These are phyloP conservation scores for Tylopilus sp. DNA, from an alignment of 1,284 basidiomycete genomes.

Conservation along the genomic window DNA sequence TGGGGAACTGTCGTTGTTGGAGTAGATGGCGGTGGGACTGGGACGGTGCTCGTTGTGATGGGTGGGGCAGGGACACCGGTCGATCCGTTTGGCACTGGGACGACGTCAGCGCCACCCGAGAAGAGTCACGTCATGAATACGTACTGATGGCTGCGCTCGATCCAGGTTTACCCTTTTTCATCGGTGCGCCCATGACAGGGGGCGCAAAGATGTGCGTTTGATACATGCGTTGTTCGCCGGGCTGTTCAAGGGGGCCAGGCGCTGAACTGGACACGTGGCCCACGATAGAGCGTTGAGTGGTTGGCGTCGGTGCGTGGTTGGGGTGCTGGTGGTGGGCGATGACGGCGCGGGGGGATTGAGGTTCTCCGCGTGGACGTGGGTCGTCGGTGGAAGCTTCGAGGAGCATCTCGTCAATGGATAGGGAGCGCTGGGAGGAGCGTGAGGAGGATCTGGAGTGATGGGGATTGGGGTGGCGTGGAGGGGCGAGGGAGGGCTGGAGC, in stretches of 20 bases:
- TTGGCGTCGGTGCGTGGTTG: conserved; percentile 14
- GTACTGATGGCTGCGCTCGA: conserved; percentile 24
- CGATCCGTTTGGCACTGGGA: conserved; percentile 26
- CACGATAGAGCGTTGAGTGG: conserved; percentile 23
- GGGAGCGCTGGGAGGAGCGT: conserved; percentile 35
- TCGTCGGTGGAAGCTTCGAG: conserved; percentile 48
- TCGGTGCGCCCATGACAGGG: conserved; percentile 62
- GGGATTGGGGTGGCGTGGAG: conserved; percentile 17
- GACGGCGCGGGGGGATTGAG: conserved; percentile 33
- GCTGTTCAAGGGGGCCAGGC: conserved; percentile 35
- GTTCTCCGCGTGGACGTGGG: conserved; percentile 27
- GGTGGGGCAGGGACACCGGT: conserved; percentile 19
- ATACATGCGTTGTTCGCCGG: conserved; percentile 44
- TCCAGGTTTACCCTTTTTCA: conserved; percentile 53
- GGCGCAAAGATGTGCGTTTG: conserved; percentile 68
- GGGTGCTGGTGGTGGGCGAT: conserved; percentile 34
- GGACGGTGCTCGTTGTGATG: conserved; percentile 9
- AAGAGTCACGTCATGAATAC: conserved; percentile 4
- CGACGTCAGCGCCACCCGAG: conserved; percentile 17
- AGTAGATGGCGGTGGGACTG: conserved; percentile 15
- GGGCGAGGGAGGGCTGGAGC: conserved; percentile 14
- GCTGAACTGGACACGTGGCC: conserved; percentile 13
- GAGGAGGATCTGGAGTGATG: conserved; percentile 32
- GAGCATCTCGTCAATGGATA: conserved; percentile 59
- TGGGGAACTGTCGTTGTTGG: conserved; percentile 15